Conservation (phyloP, 257 asterid species). For the Solanum infundibuliforme region DNA sequence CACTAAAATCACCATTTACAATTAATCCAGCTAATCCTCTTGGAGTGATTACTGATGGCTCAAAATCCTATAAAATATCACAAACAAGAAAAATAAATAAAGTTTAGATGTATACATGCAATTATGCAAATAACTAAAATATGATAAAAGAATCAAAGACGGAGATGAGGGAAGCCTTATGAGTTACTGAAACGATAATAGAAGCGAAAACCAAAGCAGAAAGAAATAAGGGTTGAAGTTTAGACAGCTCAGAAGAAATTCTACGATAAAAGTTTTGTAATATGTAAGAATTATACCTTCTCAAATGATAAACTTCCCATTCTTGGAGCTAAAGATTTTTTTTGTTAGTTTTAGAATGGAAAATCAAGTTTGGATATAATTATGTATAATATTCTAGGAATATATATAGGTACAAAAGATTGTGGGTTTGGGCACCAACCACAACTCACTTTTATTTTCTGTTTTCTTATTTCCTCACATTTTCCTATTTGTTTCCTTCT, state of each 20-base stretch:
- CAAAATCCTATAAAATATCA: background rate
- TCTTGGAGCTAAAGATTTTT: background rate
- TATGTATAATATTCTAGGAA: background rate
- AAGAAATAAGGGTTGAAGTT: background rate
- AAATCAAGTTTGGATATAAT: background rate
- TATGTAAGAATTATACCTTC: background rate
- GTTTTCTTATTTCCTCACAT: background rate
- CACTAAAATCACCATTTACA: background rate
- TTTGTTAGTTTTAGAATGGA: background rate
- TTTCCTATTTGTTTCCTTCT: background rate
- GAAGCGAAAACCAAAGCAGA: background rate
- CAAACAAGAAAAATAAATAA: too few relatives aligned
- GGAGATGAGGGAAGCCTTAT: background rate
- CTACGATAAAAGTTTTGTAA: background rate
- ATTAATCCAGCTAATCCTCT: background rate
- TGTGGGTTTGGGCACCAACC: slow-evolving; percentile 1
- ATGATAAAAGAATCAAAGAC: background rate
- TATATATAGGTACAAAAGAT: background rate
- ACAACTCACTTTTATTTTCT: background rate
- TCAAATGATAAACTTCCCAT: slow-evolving; percentile 2
- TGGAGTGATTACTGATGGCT: background rate
- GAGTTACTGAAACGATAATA: background rate
- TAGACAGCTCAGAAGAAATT: background rate
- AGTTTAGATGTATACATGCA: background rate
- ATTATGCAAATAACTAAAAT: background rate